Conservation (phyloP, 768 basidiomycete genomes). For the Termitomyces titanicus region DNA sequence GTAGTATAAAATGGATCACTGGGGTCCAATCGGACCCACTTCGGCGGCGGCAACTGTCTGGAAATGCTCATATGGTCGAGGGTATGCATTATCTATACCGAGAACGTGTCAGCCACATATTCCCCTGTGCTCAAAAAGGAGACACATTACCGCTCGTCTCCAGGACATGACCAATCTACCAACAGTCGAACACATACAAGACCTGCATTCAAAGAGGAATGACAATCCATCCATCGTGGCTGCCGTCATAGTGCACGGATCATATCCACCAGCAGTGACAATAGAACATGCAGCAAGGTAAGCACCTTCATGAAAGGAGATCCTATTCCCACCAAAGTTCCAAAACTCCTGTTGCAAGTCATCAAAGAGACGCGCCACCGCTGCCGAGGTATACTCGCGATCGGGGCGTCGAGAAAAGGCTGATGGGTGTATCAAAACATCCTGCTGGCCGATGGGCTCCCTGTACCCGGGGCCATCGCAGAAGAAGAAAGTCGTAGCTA, state of each 20-base stretch:
- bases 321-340: conserved; percentile 16
- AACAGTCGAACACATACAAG: conserved; percentile 11
- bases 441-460: conserved; percentile 17
- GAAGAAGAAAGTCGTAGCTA: conserved; percentile 24
- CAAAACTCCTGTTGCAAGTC: conserved; percentile 20
- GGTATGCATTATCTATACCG: conserved; percentile 13
- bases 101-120: conserved; percentile 1
- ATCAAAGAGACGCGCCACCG: conserved; percentile 17
- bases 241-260: conserved; percentile 20
- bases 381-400: conserved; percentile 5
- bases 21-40: conserved; percentile 8
- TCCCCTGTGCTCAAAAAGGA: conserved; percentile 45
- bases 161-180: conserved; percentile 23
- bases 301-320: conserved; percentile 18
- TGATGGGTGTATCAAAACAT: conserved; percentile 16
- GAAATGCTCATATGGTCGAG: conserved; percentile 10
- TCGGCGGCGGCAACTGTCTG: conserved; percentile 3
- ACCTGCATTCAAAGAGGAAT: conserved; percentile 22
- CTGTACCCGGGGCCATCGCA: conserved; percentile 12
- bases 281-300: conserved; percentile 14
- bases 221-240: conserved; percentile 21
- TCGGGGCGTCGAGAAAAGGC: conserved; percentile 11
- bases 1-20: conserved; percentile 10
- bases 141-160: conserved; percentile 15
- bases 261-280: conserved; percentile 16